These are phyloP conservation scores for Diphasiastrum complanatum DNA, from an alignment of 83 land plant species.

Conservation along the genomic window DNA sequence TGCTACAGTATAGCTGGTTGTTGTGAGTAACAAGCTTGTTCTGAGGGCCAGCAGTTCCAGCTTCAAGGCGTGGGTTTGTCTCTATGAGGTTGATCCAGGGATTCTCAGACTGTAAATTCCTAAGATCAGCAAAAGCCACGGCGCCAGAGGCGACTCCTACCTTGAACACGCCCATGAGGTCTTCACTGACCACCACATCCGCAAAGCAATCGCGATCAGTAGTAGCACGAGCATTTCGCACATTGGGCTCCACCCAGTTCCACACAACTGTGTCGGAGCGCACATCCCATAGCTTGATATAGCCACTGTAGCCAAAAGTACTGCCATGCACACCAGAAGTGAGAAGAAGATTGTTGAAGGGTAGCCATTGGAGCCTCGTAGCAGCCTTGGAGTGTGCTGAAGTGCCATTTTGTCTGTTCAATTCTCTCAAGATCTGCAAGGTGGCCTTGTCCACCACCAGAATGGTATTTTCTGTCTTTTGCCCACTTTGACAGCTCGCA, in stretches of 20 bases:
- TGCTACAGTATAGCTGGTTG: slow-evolving; percentile 59
- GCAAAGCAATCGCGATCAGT: slow-evolving; percentile 60
- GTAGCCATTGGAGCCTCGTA: slow-evolving; percentile 52
- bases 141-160: slow-evolving; percentile 64
- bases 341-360: slow-evolving; percentile 37
- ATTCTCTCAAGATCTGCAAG: slow-evolving; percentile 33
- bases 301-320: slow-evolving; percentile 81
- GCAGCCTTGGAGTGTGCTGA: slow-evolving; percentile 43
- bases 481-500: slow-evolving; percentile 65
- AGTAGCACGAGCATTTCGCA: slow-evolving; percentile 23
- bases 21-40: slow-evolving; percentile 46
- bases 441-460: slow-evolving; percentile 46
- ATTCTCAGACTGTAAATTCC: slow-evolving; percentile 49
- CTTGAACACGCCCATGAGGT: slow-evolving; percentile 46
- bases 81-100: slow-evolving; percentile 75
- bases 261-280: slow-evolving; percentile 59
- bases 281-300: slow-evolving; percentile 72
- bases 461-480: slow-evolving; percentile 56
- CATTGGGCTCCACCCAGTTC: slow-evolving; percentile 85
- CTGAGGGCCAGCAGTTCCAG: slow-evolving; percentile 31
- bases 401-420: slow-evolving; percentile 56
- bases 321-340: slow-evolving; percentile 53
- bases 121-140: slow-evolving; percentile 62
- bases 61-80: slow-evolving; percentile 36
- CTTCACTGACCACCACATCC: slow-evolving; percentile 52